phyloP scores from a whole-genome alignment of 768 basidiomycete genomes.

The Phlebiopsis flavidoalba region DNA sequence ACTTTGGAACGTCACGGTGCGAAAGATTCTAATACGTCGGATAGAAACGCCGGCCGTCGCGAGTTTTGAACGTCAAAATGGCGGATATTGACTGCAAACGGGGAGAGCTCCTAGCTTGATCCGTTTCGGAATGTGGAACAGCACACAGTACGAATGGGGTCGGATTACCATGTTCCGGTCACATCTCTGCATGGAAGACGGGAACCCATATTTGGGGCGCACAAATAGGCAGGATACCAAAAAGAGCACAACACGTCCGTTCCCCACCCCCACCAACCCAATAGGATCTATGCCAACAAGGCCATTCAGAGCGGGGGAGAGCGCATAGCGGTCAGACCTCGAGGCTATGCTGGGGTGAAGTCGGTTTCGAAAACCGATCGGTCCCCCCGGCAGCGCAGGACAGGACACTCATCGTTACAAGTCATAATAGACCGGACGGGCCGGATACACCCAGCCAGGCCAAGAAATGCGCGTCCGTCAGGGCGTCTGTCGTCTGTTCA shows the following conservation, averaged over 20 bases:
- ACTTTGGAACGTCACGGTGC: constrained; percentile 95
- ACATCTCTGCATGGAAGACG: constrained; percentile 89
- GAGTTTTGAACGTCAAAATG: constrained; percentile 80
- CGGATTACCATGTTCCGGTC: constrained; percentile 77
- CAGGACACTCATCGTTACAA: constrained; percentile 49
- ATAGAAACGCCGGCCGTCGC: constrained; percentile 75
- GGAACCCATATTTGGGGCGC: constrained; percentile 94
- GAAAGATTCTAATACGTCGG: constrained; percentile 83
- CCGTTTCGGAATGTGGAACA: constrained; percentile 41
- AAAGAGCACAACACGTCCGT: constrained; percentile 78
- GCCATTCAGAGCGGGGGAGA: constrained; percentile 30
- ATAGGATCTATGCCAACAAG: constrained; percentile 54
- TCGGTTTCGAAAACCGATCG: constrained; percentile 83
- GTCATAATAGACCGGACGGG: constrained; percentile 49
- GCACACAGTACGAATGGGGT: constrained; percentile 70
- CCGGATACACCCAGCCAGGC: constrained; percentile 54
- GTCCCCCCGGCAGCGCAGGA: constrained; percentile 33
- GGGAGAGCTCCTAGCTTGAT: constrained; percentile 57
- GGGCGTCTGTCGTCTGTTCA: too few relatives aligned
- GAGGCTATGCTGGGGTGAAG: constrained; percentile 92
- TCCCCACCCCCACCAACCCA: constrained; percentile 89
- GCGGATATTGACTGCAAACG: constrained; percentile 56
- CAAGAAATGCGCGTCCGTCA: constrained; percentile 49
- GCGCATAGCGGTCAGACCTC: constrained; percentile 66
- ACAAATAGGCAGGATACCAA: constrained; percentile 93